Base-by-base conservation (phyloP, 2,329 filamentous ascomycete species). In the Botrytis porri region DNA sequence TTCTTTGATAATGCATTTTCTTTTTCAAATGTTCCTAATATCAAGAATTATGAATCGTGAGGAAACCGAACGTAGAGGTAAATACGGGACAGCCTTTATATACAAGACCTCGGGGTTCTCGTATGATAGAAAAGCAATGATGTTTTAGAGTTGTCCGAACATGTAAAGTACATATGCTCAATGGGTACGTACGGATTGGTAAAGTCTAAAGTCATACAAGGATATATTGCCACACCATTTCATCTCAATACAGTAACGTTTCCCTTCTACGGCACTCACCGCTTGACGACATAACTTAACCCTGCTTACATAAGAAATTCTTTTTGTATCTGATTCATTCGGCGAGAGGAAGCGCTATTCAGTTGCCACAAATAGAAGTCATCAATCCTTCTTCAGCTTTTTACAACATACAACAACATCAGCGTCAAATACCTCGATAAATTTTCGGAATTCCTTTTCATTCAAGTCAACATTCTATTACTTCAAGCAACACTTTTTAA, bases 251-350 rank as follows among this genome's bases (percentile, higher is more conserved):
- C 22, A 37, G 63, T 63, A 63, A 32, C 43, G 61, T 6, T 16
- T 64, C 63, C 12, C 22, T 39, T n/a, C 1, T n/a, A 20, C 29
- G 41, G 29, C 14, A 18, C 63, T 51, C 45, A 57, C 64, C 64
- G 64, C 64, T 67, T 51, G 32, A 57, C 64, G 64, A 67, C 64
- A 37, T 67, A 32, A 54, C 45, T 29, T 16, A 25, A 16, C 8
- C 14, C 39, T 48, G 69, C 41, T 70, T 62, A 70, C 18, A 32
- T 70, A 70, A 70, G 43, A 29, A 54, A 37, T 72, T 72, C 70
- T 72, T 67, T 72, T 60, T 25, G 62, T 32, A 60, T 71, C 72
- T 73, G 72, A 73, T 66, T 73, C 72, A 71, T 74, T 71, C 71
- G 66, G 73, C 51, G 62, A 62, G 43, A 59, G 39, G 29, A 48